phyloP scores from a whole-genome alignment of 306 rosid genomes.

The Vigna angularis region DNA sequence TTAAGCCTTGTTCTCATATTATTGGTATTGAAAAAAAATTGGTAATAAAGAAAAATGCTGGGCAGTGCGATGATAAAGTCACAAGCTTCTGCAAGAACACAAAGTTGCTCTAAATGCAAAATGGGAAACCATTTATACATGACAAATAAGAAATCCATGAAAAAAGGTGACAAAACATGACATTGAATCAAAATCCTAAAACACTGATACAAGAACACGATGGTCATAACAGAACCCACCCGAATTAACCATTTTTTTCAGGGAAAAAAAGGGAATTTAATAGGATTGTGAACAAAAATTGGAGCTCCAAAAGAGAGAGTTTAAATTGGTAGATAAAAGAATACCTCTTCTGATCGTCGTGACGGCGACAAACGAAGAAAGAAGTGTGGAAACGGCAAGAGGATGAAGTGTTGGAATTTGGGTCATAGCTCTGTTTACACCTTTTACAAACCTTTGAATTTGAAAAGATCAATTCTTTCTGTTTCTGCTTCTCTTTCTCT shows the following conservation, averaged over 20 bases:
- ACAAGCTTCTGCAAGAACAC: neutral
- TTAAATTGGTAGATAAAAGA: neutral
- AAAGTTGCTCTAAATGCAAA: neutral
- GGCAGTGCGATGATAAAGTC: neutral
- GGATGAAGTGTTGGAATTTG: conserved; percentile 56
- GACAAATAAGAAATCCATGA: neutral
- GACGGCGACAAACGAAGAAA: conserved; percentile 95
- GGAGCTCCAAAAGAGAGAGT: neutral
- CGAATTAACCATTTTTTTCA: neutral
- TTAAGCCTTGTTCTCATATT: too few species aligned
- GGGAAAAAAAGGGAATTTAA: neutral
- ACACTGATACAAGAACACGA: neutral
- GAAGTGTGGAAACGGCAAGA: conserved; percentile 93
- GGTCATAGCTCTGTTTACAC: conserved; percentile 57
- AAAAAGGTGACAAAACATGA: neutral
- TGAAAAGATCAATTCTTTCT: neutral
- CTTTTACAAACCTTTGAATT: conserved; percentile 64
- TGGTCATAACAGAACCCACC: neutral
- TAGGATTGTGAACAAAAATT: too few species aligned
- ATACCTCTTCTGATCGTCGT: conserved; percentile 90
- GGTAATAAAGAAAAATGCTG: neutral
- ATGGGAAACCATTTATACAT: neutral
- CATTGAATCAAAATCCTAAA: neutral
- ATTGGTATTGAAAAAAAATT: too few species aligned
- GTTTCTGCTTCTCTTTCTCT: conserved; percentile 26